Conservation (phyloP, 1,139 yeast genomes). For the Kazachstania sp. region DNA sequence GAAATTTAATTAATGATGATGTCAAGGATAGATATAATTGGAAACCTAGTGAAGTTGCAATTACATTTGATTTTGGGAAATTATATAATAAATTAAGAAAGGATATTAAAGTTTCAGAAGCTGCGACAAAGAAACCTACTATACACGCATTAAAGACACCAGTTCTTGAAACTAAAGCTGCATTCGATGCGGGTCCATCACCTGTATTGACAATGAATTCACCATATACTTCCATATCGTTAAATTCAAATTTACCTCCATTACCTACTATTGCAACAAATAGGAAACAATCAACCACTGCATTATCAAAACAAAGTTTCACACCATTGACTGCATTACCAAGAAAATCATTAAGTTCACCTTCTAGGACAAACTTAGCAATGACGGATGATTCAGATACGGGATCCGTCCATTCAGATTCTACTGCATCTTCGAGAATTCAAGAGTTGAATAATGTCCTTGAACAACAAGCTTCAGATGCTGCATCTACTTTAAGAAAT, state of each 20-base stretch:
- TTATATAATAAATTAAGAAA: constrained; percentile 19
- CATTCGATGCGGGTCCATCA: constrained; percentile 26
- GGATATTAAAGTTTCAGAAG: constrained; percentile 1
- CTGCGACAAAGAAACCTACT: constrained; percentile 11
- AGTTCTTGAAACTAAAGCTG: constrained; percentile 15
- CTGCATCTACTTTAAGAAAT: neutral
- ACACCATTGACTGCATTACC: constrained; percentile 6
- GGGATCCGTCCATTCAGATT: neutral
- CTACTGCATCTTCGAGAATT: constrained; percentile 1
- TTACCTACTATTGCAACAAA: constrained; percentile 18
- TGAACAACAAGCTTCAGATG: neutral
- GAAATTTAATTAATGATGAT: constrained; percentile 35
- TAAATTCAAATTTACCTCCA: constrained; percentile 10
- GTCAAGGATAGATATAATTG: constrained; percentile 56
- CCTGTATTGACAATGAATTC: constrained; percentile 23
- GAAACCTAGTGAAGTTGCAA: constrained; percentile 55
- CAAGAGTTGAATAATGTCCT: constrained; percentile 1
- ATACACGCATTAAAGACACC: constrained; percentile 20
- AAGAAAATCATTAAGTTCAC: constrained; percentile 1
- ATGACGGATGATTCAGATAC: neutral
- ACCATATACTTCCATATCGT: constrained; percentile 14
- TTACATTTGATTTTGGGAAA: constrained; percentile 40
- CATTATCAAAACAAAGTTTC: constrained; percentile 5
- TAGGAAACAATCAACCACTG: constrained; percentile 12
- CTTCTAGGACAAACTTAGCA: neutral